These are phyloP conservation scores for Aureoboletus auriporus DNA, from an alignment of 768 basidiomycete genomes.

Conservation along the genomic window DNA sequence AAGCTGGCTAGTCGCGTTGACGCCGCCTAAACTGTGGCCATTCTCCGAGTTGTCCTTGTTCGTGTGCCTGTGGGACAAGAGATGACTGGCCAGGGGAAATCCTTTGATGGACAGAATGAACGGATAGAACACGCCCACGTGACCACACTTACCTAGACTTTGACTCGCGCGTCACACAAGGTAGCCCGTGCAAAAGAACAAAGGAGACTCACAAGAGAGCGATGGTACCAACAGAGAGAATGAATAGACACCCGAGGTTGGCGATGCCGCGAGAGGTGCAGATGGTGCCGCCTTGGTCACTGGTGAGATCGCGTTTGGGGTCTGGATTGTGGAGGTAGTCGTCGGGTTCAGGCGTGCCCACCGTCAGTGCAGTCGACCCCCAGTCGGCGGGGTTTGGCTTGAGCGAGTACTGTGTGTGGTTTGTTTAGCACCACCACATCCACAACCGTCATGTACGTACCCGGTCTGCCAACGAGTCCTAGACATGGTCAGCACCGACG, in stretches of 20 bases:
- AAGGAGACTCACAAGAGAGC: slow-evolving; percentile 50
- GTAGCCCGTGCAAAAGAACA: too few species aligned
- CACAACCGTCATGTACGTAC: background rate
- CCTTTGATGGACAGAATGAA: slow-evolving; percentile 24
- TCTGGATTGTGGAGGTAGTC: slow-evolving; percentile 65
- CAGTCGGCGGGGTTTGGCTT: slow-evolving; percentile 43
- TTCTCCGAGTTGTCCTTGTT: slow-evolving; percentile 30
- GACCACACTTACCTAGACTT: slow-evolving; percentile 14
- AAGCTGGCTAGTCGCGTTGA: slow-evolving; percentile 68
- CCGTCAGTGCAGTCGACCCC: slow-evolving; percentile 43
- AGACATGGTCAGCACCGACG: too few species aligned
- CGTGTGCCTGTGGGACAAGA: slow-evolving; percentile 36
- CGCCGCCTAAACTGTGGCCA: slow-evolving; percentile 73
- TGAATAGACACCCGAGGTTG: slow-evolving; percentile 63
- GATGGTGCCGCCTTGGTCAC: slow-evolving; percentile 55
- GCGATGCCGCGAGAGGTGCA: slow-evolving; percentile 59
- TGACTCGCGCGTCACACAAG: background rate
- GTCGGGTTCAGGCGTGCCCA: slow-evolving; percentile 51
- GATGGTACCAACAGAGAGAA: slow-evolving; percentile 47
- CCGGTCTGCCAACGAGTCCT: slow-evolving; percentile 18
- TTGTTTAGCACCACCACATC: background rate
- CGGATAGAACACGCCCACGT: background rate
- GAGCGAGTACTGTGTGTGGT: slow-evolving; percentile 34
- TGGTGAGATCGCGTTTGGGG: slow-evolving; percentile 47
- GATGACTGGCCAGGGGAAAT: slow-evolving; percentile 48